Conservation (phyloP, 495 filamentous ascomycete genomes). For the Penicillium desertorum region DNA sequence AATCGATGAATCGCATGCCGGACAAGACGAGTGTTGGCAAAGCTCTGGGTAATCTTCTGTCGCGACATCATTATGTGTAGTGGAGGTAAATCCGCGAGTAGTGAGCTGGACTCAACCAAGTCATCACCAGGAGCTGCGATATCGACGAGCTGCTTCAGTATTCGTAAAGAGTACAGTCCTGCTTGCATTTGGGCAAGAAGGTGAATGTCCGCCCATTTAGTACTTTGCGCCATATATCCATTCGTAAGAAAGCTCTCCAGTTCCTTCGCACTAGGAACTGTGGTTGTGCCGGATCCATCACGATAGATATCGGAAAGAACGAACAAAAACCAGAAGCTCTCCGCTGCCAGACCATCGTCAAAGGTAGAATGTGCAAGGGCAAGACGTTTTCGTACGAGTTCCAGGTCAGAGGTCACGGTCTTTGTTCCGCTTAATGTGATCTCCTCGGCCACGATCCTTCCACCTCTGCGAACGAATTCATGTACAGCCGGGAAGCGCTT, state of each 20-base stretch:
- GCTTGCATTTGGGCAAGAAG: conserved; percentile 62
- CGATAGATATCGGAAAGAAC: conserved; percentile 36
- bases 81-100: conserved; percentile 32
- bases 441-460: conserved; percentile 35
- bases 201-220: conserved; percentile 62
- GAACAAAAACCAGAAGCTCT: conserved; percentile 39
- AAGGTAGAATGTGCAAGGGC: conserved; percentile 19
- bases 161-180: conserved; percentile 64
- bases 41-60: conserved; percentile 20
- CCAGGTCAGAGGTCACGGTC: conserved; percentile 17
- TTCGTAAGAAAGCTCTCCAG: conserved; percentile 27
- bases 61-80: conserved; percentile 35
- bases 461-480: conserved; percentile 51
- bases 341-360: conserved; percentile 1
- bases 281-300: conserved; percentile 6
- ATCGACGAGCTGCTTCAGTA: conserved; percentile 56
- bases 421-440: conserved; percentile 25
- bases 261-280: conserved; percentile 12
- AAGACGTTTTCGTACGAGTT: conserved; percentile 20
- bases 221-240: conserved; percentile 26
- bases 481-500: conserved; percentile 28
- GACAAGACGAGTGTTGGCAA: conserved; percentile 9
- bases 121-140: conserved; percentile 17
- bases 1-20: conserved; percentile 18
- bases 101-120: conserved; percentile 4